These are phyloP conservation scores for Kwoniella pini DNA, from an alignment of 768 basidiomycete species.

Conservation along the genomic window DNA sequence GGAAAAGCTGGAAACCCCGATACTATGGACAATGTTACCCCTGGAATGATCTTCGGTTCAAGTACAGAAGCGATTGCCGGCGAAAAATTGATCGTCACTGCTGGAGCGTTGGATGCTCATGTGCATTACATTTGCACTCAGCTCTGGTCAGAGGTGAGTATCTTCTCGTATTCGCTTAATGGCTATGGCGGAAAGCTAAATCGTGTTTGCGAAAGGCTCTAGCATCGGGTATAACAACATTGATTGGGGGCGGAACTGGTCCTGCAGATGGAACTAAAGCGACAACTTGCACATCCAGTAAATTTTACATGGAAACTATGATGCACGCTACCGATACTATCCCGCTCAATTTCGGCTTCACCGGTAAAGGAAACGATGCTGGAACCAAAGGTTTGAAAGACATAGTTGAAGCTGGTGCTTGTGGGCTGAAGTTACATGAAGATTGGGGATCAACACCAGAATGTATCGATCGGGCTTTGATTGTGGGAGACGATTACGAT, in stretches of 20 bases:
- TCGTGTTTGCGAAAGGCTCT: conserved; percentile 52
- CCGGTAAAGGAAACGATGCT: conserved; percentile 94
- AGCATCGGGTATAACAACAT: conserved; percentile 74
- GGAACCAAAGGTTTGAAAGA: conserved; percentile 69
- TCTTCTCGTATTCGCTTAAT: too few relatives aligned
- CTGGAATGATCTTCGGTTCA: conserved; percentile 75
- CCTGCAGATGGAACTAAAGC: conserved; percentile 86
- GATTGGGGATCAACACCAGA: conserved; percentile 94
- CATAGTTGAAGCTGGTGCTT: conserved; percentile 77
- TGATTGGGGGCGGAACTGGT: conserved; percentile 96
- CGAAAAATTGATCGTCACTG: conserved; percentile 89
- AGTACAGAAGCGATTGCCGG: conserved; percentile 95
- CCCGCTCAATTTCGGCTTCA: conserved; percentile 90
- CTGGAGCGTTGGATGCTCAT: conserved; percentile 89
- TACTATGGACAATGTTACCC: conserved; percentile 76
- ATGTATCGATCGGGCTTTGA: conserved; percentile 72
- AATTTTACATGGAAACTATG: conserved; percentile 88
- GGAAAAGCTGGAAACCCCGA: conserved; percentile 99
- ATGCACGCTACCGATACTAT: conserved; percentile 84
- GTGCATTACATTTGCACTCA: conserved; percentile 96
- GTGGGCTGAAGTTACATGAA: conserved; percentile 92
- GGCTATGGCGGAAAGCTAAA: too few relatives aligned
- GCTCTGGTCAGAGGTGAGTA: conserved; percentile 73
- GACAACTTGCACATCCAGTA: conserved; percentile 90
- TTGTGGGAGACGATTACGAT: conserved; percentile 85